Conservation (phyloP, 805 yeast species). For the Cyberlindnera xylosilytica region DNA sequence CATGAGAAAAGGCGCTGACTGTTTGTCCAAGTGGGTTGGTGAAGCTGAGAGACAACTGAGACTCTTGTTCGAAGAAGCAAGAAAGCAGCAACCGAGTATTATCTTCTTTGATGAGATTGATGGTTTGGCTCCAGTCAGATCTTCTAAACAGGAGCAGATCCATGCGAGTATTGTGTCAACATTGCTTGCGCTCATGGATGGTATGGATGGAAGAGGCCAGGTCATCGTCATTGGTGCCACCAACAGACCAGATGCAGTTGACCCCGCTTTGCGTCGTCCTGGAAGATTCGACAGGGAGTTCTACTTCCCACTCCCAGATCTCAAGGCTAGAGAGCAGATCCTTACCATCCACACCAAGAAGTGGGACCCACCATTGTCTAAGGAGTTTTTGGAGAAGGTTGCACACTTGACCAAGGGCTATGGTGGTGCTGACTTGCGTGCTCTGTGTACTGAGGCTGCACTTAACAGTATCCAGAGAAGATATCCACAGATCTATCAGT, state of each 20-base stretch:
- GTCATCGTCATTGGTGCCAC: conserved; percentile 98
- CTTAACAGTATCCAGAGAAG: conserved; percentile 85
- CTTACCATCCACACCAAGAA: conserved; percentile 80
- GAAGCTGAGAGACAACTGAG: conserved; percentile 96
- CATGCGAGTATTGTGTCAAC: conserved; percentile 98
- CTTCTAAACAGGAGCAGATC: conserved; percentile 96
- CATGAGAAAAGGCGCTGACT: conserved; percentile 98
- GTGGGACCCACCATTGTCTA: conserved; percentile 76
- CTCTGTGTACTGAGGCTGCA: conserved; percentile 95
- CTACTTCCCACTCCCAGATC: conserved; percentile 90
- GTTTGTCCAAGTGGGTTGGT: conserved; percentile 97
- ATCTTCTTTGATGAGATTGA: conserved; percentile 98
- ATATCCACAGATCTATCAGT: conserved; percentile 87
- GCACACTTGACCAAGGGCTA: conserved; percentile 89
- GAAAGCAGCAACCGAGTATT: conserved; percentile 91
- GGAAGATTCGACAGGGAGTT: conserved; percentile 97
- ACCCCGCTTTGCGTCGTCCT: conserved; percentile 95
- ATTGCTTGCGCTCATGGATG: conserved; percentile 93
- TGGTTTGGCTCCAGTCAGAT: conserved; percentile 96
- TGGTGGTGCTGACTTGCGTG: conserved; percentile 96
- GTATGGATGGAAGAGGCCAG: conserved; percentile 98
- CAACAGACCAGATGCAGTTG: conserved; percentile 96
- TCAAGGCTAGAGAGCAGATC: conserved; percentile 73
- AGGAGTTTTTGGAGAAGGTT: conserved; percentile 56
- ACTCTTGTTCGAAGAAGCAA: conserved; percentile 90